phyloP scores from a whole-genome alignment of 1,284 basidiomycete genomes.

The Ustilago esculenta region DNA sequence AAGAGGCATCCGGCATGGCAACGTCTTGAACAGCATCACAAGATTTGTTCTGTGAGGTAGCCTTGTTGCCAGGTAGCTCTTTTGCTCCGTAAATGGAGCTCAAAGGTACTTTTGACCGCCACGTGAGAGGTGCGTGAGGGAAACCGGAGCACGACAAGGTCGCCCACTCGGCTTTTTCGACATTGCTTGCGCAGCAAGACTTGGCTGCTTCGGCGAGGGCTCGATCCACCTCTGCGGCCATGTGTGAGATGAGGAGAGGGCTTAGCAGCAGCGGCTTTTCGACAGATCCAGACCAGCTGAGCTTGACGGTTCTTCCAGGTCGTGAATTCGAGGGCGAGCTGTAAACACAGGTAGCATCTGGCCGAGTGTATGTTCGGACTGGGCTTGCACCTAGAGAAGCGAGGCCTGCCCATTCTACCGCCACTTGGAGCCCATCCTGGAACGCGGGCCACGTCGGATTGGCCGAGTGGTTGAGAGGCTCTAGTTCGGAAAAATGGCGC shows the following conservation, averaged over 20 bases:
- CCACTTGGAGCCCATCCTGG: conserved; percentile 22
- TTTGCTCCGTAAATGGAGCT: conserved; percentile 29
- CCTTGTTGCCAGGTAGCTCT: conserved; percentile 21
- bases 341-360: conserved; percentile 32
- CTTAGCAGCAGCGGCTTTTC: conserved; percentile 19
- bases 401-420: conserved; percentile 43
- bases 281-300: conserved; percentile 12
- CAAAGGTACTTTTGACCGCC: conserved; percentile 34
- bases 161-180: conserved; percentile 20
- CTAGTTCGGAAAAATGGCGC: conserved; percentile 22
- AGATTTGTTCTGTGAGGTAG: not conserved
- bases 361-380: conserved; percentile 22
- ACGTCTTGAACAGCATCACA: no score
- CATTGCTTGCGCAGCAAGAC: not conserved
- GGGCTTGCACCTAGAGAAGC: conserved; percentile 17
- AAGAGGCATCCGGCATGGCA: conserved; percentile 17
- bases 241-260: conserved; percentile 15
- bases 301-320: conserved; percentile 22
- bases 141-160: conserved; percentile 40
- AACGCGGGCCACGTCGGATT: conserved; percentile 18
- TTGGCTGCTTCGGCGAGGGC: not conserved
- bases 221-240: conserved; percentile 15
- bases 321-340: conserved; percentile 10
- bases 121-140: conserved; percentile 50
- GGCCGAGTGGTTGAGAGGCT: not conserved